Evolutionary conservation across 805 yeast species (phyloP).

Genomic region (Kodamaea kakaduensis): DNA sequence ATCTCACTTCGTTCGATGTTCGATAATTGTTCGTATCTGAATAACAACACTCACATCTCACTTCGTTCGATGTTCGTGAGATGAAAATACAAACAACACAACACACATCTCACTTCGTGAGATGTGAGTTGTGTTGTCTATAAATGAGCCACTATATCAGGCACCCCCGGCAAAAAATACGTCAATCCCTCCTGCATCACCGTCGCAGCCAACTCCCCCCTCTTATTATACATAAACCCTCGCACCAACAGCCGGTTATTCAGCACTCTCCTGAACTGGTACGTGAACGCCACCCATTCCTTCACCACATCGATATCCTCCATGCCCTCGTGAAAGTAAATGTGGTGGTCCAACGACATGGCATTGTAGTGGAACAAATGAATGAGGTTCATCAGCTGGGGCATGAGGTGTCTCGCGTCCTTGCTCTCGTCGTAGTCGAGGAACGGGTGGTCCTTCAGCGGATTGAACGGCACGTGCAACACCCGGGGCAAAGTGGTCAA

Average conservation of each 20-base stretch:
- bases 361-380: conserved; percentile 41
- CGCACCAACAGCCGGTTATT: conserved; percentile 37
- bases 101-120: no score
- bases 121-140: no score
- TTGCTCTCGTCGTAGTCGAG: conserved; percentile 29
- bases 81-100: no score
- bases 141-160: conserved; percentile 7
- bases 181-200: conserved; percentile 41
- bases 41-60: no score
- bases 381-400: conserved; percentile 29
- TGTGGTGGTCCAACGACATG: conserved; percentile 43
- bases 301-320: conserved; percentile 27
- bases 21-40: no score
- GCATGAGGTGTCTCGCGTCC: conserved; percentile 30
- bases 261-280: conserved; percentile 32
- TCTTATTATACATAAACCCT: conserved; percentile 31
- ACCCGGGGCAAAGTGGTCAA: conserved; percentile 41
- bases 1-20: no score
- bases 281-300: conserved; percentile 36
- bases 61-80: no score
- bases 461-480: conserved; percentile 41
- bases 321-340: conserved; percentile 34
- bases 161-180: conserved; percentile 14
- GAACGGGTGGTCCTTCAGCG: conserved; percentile 28
- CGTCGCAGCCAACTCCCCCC: conserved; percentile 34